phyloP scores from a whole-genome alignment of 179 eudicot species.

The Beta lomatogona region DNA sequence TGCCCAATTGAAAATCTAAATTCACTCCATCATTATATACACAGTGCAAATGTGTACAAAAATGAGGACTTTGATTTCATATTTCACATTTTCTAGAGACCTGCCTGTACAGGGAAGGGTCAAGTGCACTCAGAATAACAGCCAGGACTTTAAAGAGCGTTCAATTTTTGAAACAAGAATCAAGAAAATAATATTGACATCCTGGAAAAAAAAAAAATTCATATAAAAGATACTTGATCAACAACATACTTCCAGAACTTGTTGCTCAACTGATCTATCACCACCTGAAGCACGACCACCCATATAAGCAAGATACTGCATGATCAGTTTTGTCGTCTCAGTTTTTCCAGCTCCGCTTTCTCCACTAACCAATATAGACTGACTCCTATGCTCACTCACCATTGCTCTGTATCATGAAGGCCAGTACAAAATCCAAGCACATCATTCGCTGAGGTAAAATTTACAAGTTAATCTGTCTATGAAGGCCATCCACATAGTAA shows the following conservation, averaged over 20 bases:
- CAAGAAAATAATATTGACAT: constrained; percentile 19
- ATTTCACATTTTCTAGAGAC: neutral
- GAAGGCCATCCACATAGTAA: constrained; percentile 25
- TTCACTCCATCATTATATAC: neutral
- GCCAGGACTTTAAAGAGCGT: neutral
- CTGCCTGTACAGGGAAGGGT: constrained; percentile 8
- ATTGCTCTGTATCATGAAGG: constrained; percentile 74
- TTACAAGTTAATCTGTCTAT: constrained; percentile 15
- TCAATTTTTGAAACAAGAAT: neutral
- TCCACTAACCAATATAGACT: constrained; percentile 98
- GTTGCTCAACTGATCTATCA: constrained; percentile 94
- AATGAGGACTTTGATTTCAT: neutral
- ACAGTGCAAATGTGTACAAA: neutral
- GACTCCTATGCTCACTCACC: constrained; percentile 71
- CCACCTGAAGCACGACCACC: constrained; percentile 95
- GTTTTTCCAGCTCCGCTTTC: constrained; percentile 99
- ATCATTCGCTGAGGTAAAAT: constrained; percentile 20
- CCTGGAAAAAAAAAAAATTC: constrained; percentile 1
- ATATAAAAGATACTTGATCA: constrained; percentile 18
- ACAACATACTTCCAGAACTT: constrained; percentile 86
- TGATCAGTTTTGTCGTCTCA: constrained; percentile 93
- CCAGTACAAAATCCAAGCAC: constrained; percentile 32
- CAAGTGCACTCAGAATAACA: neutral
- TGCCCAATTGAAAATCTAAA: neutral
- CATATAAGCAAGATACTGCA: constrained; percentile 97